A percentile compares a stretch with the other conserved stretches of the same genome.
Evolutionary conservation across 2,329 filamentous ascomycete genomes (phyloP).

Genomic region (Thelonectria olida): DNA sequence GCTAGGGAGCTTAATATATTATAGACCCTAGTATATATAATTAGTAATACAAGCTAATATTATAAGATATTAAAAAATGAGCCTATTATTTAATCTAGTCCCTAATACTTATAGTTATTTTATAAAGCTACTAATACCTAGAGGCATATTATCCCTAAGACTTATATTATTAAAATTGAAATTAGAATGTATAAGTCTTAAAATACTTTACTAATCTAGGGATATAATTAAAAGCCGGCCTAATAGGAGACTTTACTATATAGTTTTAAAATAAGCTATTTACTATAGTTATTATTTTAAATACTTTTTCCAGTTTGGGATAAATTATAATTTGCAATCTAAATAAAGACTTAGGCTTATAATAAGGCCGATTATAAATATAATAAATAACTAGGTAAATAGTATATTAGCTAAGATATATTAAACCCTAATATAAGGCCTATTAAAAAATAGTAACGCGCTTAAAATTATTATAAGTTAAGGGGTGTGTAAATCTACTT

Average conservation of each 20-base stretch:
- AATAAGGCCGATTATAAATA: neutral
- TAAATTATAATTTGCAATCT: neutral
- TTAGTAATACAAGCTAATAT: neutral
- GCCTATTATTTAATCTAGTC: neutral
- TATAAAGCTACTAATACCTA: slow-evolving; percentile 10
- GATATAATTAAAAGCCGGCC: neutral
- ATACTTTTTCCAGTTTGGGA: slow-evolving; percentile 1
- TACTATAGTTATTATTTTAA: neutral
- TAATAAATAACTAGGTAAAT: neutral
- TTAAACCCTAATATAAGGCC: neutral
- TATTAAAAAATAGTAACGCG: neutral
- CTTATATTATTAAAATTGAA: slow-evolving; percentile 25
- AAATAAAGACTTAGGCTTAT: neutral
- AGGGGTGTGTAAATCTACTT: neutral
- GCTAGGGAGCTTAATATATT: neutral
- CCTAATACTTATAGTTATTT: neutral
- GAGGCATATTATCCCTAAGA: neutral
- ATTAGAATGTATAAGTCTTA: neutral
- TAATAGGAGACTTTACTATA: neutral
- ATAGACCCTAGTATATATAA: neutral
- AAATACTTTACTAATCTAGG: neutral
- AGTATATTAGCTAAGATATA: neutral
- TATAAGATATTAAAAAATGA: neutral
- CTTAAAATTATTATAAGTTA: neutral
- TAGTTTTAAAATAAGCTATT: neutral